Percentiles rank a stretch among this genome's conserved stretches.
Evolutionary conservation across 371 early-diverging fungal genomes (phyloP).

Genomic region (Apophysomyces sp.): DNA sequence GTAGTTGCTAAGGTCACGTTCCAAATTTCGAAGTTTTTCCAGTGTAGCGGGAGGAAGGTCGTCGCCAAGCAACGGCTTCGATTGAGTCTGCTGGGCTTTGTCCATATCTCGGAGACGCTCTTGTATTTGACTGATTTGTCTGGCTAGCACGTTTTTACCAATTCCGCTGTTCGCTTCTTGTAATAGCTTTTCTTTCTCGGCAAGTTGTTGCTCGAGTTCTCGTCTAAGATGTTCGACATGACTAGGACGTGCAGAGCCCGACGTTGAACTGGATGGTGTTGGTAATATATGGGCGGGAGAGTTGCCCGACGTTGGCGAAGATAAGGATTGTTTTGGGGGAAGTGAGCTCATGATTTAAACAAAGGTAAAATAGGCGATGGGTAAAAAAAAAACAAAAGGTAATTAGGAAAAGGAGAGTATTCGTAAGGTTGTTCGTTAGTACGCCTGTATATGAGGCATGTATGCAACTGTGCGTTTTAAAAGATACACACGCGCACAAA

Average conservation of each 20-base stretch:
- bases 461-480: not conserved
- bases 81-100: conserved; percentile 12
- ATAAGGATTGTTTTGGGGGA: conserved; percentile 44
- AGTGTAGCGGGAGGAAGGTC: conserved; percentile 25
- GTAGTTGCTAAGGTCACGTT: conserved; percentile 34
- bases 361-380: conserved; percentile 3
- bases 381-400: not conserved
- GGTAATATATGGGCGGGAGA: conserved; percentile 33
- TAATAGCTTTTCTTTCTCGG: conserved; percentile 42
- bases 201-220: conserved; percentile 43
- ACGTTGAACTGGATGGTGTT: conserved; percentile 43
- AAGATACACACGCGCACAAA: conserved; percentile 19
- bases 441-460: not conserved
- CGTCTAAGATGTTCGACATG: conserved; percentile 21
- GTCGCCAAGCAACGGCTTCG: conserved; percentile 20
- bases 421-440: not conserved
- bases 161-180: conserved; percentile 45
- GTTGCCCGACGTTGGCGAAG: conserved; percentile 27
- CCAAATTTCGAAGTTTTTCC: conserved; percentile 37
- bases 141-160: conserved; percentile 42
- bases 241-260: conserved; percentile 15
- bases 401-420: conserved; percentile 1
- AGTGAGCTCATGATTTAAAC: conserved; percentile 17
- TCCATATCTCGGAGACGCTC: conserved; percentile 39
- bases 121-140: conserved; percentile 43